Base-by-base conservation (phyloP, 2,329 filamentous ascomycete species). In the Colletotrichum brevisporum region DNA sequence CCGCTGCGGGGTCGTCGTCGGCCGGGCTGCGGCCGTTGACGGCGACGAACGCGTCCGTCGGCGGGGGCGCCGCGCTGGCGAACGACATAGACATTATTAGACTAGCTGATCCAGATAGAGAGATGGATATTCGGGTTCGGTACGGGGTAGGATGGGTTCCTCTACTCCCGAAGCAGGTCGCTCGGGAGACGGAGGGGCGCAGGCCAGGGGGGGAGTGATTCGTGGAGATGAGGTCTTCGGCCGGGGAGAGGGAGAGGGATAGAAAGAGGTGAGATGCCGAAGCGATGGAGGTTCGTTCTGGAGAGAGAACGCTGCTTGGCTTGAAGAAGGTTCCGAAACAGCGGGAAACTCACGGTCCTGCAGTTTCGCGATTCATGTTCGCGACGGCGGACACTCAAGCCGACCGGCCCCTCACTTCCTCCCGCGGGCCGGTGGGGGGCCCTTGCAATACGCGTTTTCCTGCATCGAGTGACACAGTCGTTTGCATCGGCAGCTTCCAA, bases 391-490 rank as follows among this genome's bases (percentile, higher is more conserved):
- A 36, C 31, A 9, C 31, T n/a, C 18, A 16, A 21, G 21, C 54
- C 47, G 41, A 61, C 18, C 50, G 53, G 65, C 65, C 65, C 65
- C 60, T 65, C 65, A 41, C 45, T 50, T 48, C 54, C 60, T 43
- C 18, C 27, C 59, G 31, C 31, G 59, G 41, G 15, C 24, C 8
- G 27, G 59, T 53, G 59, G 52, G 52, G 59, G 16, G 27, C 9
- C 36, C 39, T 15, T 55, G 39, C 27, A 56, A 31, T 8, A 51
- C 27, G 15, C 31, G 31, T 4, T 21, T 3, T 12, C 10, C 31
- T 36, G 31, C 21, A 21, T 53, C 18, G 18, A 36, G 31, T 36
- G 31, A 36, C 43, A n/a, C n/a, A n/a, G n/a, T n/a, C n/a, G n/a
- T n/a, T n/a, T n/a, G n/a, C n/a, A n/a, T n/a, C n/a, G n/a, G n/a